phyloP scores from a whole-genome alignment of 768 basidiomycete genomes.

The Ramaria rubella region DNA sequence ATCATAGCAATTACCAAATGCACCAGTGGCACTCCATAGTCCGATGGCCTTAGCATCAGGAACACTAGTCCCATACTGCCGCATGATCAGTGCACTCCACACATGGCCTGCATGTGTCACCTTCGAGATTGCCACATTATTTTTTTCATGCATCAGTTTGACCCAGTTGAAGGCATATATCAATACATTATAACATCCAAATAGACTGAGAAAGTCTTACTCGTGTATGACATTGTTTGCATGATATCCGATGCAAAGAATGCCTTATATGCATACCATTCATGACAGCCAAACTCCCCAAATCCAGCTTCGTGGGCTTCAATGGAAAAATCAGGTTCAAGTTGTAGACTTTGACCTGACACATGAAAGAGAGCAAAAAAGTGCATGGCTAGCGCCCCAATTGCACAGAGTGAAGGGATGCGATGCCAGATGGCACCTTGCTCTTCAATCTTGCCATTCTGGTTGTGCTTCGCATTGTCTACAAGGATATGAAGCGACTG shows the following conservation, averaged over 20 bases:
- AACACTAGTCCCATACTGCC: slow-evolving; percentile 23
- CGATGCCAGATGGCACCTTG: slow-evolving; percentile 26
- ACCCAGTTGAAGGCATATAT: slow-evolving; percentile 15
- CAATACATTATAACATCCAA: neutral
- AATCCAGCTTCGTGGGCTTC: slow-evolving; percentile 9
- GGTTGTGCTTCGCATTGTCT: neutral
- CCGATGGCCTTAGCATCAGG: slow-evolving; percentile 25
- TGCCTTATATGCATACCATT: slow-evolving; percentile 25
- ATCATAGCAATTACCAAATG: slow-evolving; percentile 27
- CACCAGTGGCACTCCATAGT: slow-evolving; percentile 25
- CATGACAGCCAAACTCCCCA: no score
- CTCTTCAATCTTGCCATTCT: slow-evolving; percentile 27
- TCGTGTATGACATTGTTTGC: slow-evolving; percentile 25
- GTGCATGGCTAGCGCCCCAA: slow-evolving; percentile 23
- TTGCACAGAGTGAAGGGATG: slow-evolving; percentile 24
- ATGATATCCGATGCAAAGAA: slow-evolving; percentile 16
- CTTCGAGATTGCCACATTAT: no score
- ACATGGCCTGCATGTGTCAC: no score
- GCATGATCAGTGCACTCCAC: slow-evolving; percentile 25
- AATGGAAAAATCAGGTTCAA: slow-evolving; percentile 21
- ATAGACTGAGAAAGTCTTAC: slow-evolving; percentile 10
- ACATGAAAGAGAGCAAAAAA: slow-evolving; percentile 30
- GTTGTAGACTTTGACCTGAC: no score
- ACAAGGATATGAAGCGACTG: neutral
- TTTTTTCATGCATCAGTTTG: slow-evolving; percentile 20